A percentile compares a stretch with the other conserved stretches of the same genome.
Evolutionary conservation across 2,329 filamentous ascomycete genomes (phyloP).

Genomic region (Cladosporium sp.): DNA sequence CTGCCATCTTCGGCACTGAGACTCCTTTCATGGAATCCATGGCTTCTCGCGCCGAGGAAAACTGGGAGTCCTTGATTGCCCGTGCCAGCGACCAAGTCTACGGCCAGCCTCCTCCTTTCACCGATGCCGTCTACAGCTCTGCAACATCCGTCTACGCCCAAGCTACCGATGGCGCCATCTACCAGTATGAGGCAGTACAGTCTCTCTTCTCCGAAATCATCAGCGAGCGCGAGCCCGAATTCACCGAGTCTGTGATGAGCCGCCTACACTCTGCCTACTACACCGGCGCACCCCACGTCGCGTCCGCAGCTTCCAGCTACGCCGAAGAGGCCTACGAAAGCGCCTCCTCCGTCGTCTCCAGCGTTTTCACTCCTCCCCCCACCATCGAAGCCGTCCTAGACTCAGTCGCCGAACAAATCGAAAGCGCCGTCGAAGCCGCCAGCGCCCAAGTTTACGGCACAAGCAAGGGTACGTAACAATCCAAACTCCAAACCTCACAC

Average conservation of each 20-base stretch:
- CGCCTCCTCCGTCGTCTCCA: slow-evolving; percentile 42
- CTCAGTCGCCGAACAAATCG: slow-evolving; percentile 52
- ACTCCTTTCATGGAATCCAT: slow-evolving; percentile 51
- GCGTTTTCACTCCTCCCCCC: slow-evolving; percentile 54
- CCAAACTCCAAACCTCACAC: not conserved
- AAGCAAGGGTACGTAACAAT: slow-evolving; percentile 34
- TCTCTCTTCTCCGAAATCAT: slow-evolving; percentile 72
- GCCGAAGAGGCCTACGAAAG: slow-evolving; percentile 45
- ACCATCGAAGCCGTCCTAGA: slow-evolving; percentile 54
- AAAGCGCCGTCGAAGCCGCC: slow-evolving; percentile 55
- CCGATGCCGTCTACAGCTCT: slow-evolving; percentile 44
- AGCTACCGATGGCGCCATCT: slow-evolving; percentile 55
- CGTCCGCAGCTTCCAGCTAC: slow-evolving; percentile 51
- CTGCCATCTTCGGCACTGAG: slow-evolving; percentile 43
- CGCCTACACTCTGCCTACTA: slow-evolving; percentile 68
- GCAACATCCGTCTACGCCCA: slow-evolving; percentile 59
- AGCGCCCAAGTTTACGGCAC: slow-evolving; percentile 55
- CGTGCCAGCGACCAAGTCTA: slow-evolving; percentile 67
- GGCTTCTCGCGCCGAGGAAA: slow-evolving; percentile 53
- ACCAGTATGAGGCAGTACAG: slow-evolving; percentile 66
- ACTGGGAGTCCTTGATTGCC: slow-evolving; percentile 60
- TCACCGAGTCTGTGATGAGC: slow-evolving; percentile 73
- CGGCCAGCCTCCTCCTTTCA: slow-evolving; percentile 54
- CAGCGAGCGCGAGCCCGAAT: slow-evolving; percentile 70
- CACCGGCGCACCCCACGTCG: slow-evolving; percentile 56